Conservation (phyloP, 305 asterid genomes). For the Ajuga reptans region DNA sequence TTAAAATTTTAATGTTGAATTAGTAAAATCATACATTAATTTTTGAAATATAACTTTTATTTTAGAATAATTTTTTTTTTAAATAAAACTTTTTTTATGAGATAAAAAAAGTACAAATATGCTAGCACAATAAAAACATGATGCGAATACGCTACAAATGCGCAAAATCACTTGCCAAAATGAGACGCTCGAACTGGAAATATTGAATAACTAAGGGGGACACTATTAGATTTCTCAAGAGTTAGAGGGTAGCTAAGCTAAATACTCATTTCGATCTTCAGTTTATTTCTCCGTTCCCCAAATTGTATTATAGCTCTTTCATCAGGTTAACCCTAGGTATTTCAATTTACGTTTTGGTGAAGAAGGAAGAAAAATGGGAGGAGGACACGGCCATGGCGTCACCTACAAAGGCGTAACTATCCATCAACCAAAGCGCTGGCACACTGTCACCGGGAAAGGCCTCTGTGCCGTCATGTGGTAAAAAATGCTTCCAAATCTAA, state of each 20-base stretch:
- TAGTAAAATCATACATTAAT: too few relatives aligned
- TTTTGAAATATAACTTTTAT: too few relatives aligned
- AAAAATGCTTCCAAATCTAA: neutral
- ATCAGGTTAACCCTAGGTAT: conserved; percentile 22
- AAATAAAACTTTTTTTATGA: too few relatives aligned
- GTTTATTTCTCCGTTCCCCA: conserved; percentile 14
- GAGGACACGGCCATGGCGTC: conserved; percentile 63
- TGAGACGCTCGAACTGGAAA: neutral
- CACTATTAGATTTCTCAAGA: neutral
- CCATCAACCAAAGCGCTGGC: conserved; percentile 92
- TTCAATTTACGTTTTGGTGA: neutral
- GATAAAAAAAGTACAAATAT: too few relatives aligned
- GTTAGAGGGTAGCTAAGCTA: conserved; percentile 8
- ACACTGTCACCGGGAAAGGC: conserved; percentile 82
- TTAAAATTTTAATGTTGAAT: too few relatives aligned
- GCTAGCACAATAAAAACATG: too few relatives aligned
- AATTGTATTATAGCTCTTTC: conserved; percentile 4
- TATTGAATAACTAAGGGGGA: neutral
- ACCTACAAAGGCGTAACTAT: conserved; percentile 73
- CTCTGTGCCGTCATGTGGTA: conserved; percentile 94
- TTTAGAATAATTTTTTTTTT: too few relatives aligned
- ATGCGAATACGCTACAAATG: too few relatives aligned
- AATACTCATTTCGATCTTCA: neutral
- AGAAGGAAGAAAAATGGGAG: conserved; percentile 36
- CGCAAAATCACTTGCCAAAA: too few relatives aligned